Evolutionary conservation across 2,329 filamentous ascomycete genomes (phyloP), one percentile per base, ranked within the genome.

Genomic region (Beauveria sp.): DNA sequence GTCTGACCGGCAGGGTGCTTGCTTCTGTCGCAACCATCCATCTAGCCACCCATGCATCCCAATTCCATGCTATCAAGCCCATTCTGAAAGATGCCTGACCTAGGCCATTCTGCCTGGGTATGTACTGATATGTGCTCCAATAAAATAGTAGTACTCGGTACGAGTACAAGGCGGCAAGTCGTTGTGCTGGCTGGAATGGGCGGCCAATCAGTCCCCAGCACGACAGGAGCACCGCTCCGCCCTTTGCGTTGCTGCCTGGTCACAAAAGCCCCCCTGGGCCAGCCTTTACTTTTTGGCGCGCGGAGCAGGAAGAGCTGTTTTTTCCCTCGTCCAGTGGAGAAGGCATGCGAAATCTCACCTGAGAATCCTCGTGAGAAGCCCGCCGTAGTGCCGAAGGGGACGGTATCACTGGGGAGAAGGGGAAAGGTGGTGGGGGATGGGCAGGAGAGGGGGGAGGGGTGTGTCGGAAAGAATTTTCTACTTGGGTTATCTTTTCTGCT

Each of bases 171-270:
- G 49, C 30, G 12, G 30, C 30, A 34, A 14, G 30, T 34, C 5
- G 22, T 24, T 14, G 24, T 20, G 53, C 16, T 10, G 26, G 54
- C 62, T 63, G 62, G 63, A 64, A 70, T 67, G 67, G 65, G 67
- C 30, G 64, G 62, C 71, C 71, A 73, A 73, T 73, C 71, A 73
- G 63, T 34, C 30, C 70, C 65, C 62, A 70, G 67, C 69, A 70
- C 66, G 69, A 68, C 68, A 67, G 57, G 30, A 38, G 58, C 10
- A 14, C 52, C 62, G 64, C 64, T 70, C 65, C 66, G 70, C 71
- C 43, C 30, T 34, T 34, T 34, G 30, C 30, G 12, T 34, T 34
- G 30, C 30, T 34, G 30, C 30, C 30, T 34, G 30, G 30, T 5
- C 30, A 34, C 30, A 34, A 5, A 34, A 34, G 30, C 12, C 10